Percentiles rank a stretch among this genome's conserved stretches.
phyloP scores from a whole-genome alignment of 2,329 filamentous ascomycete species.

The Volutella citrinella region DNA sequence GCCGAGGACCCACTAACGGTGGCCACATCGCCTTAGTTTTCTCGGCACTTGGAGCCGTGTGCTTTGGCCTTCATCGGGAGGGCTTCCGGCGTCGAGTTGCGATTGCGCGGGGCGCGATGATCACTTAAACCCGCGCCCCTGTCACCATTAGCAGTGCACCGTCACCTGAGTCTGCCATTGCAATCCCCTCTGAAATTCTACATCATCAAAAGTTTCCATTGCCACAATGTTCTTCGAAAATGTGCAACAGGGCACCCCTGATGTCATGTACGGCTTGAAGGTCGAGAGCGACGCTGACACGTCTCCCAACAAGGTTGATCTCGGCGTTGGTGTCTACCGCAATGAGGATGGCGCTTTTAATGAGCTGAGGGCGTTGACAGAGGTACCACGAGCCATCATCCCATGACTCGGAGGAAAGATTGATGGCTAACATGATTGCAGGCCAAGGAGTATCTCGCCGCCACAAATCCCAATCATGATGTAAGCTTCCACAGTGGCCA shows the following conservation, averaged over 20 bases:
- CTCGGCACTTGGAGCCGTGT: no score
- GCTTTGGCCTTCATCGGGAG: no score
- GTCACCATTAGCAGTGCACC: no score
- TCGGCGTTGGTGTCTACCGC: slow-evolving; percentile 36
- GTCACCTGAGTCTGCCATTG: neutral
- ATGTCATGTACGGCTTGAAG: slow-evolving; percentile 33
- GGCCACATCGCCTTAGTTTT: no score
- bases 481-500: slow-evolving; percentile 9
- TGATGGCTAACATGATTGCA: slow-evolving; percentile 6
- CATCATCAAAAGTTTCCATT: neutral
- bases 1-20: no score
- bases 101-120: no score
- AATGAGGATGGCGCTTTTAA: slow-evolving; percentile 31
- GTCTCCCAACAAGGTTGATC: slow-evolving; percentile 30
- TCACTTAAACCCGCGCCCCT: no score
- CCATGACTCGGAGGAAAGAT: neutral
- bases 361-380: slow-evolving; percentile 26
- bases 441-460: slow-evolving; percentile 21
- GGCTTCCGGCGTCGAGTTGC: no score
- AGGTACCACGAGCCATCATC: slow-evolving; percentile 1
- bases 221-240: slow-evolving; percentile 21
- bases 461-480: slow-evolving; percentile 23
- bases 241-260: slow-evolving; percentile 23
- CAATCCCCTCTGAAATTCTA: neutral
- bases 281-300: slow-evolving; percentile 27